These are phyloP conservation scores for Colletotrichum musicola DNA, from an alignment of 2,329 filamentous ascomycete species.

Conservation along the genomic window DNA sequence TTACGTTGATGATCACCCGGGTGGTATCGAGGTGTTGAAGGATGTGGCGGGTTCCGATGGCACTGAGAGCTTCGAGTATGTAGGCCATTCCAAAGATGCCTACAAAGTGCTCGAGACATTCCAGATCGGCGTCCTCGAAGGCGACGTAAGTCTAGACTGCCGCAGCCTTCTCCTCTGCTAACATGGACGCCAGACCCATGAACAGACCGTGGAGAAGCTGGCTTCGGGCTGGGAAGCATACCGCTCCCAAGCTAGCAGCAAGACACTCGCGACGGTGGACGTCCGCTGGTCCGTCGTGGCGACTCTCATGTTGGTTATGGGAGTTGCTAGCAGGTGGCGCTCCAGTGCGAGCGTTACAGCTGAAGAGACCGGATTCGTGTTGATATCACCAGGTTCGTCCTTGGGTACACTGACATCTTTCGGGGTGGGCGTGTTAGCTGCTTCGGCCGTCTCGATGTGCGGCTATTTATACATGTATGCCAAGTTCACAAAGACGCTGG, in stretches of 20 bases:
- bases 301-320: neutral
- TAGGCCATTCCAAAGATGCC: constrained; percentile 12
- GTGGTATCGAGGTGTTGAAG: constrained; percentile 17
- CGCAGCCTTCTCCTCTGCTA: neutral
- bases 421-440: neutral
- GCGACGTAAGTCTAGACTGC: neutral
- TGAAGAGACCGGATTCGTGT: no score
- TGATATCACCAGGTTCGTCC: no score
- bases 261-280: no score
- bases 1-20: constrained; percentile 21
- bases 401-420: neutral
- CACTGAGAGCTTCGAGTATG: constrained; percentile 33
- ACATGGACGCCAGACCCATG: neutral
- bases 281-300: neutral
- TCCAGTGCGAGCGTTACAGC: no score
- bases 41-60: constrained; percentile 21
- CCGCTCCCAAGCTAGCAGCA: neutral
- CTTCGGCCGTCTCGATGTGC: neutral
- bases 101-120: constrained; percentile 2
- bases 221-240: constrained; percentile 1
- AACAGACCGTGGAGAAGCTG: neutral
- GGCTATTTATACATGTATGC: constrained; percentile 1
- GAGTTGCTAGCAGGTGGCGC: neutral
- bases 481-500: constrained; percentile 15
- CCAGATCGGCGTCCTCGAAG: constrained; percentile 8